These are phyloP conservation scores for Ceratocystis alfenasii DNA, from an alignment of 2,329 filamentous ascomycete genomes.

Conservation along the genomic window DNA sequence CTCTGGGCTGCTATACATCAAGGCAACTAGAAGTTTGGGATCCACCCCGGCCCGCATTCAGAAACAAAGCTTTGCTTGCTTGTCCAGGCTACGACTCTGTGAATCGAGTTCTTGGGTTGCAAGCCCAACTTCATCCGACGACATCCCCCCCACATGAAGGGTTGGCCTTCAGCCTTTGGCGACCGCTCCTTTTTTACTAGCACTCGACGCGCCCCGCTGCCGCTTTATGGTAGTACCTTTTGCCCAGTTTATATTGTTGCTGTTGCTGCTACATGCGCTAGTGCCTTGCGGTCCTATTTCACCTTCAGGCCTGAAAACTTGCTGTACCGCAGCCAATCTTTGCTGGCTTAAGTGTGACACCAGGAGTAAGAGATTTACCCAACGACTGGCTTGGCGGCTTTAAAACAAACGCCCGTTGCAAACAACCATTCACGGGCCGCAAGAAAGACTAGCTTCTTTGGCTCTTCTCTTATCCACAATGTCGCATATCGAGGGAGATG, in stretches of 20 bases:
- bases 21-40: neutral
- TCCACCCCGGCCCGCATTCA: neutral
- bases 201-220: neutral
- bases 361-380: neutral
- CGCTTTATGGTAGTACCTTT: neutral
- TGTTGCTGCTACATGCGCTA: neutral
- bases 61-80: neutral
- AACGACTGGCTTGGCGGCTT: neutral
- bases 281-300: neutral
- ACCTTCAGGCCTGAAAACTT: neutral
- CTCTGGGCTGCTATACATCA: neutral
- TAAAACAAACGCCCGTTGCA: neutral
- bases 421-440: neutral
- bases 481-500: constrained; percentile 25
- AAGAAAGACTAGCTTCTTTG: neutral
- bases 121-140: neutral
- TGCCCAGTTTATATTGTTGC: neutral
- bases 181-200: neutral
- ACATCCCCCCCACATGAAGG: neutral
- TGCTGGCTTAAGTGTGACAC: neutral
- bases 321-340: neutral
- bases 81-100: neutral
- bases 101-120: neutral
- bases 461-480: neutral
- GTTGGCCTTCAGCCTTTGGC: no score